Evolutionary conservation across 2,329 filamentous ascomycete species (phyloP), one percentile per base, ranked within the genome.

Genomic region (Amesomyces nigricolor): DNA sequence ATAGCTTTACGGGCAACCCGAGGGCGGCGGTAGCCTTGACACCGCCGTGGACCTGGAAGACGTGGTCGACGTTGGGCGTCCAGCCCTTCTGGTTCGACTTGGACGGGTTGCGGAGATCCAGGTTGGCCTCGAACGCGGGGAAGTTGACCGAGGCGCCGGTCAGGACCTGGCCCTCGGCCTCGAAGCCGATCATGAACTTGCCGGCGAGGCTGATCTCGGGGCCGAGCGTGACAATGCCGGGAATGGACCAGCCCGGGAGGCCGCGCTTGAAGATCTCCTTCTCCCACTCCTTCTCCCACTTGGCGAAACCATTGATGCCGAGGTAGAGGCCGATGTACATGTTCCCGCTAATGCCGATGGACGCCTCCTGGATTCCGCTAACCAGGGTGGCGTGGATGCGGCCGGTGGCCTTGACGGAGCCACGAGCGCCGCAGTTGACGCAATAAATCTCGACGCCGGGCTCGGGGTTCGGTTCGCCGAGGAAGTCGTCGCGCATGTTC

Each of bases 271-370:
- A 49, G 39, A 55, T 30, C 40, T 50, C 38, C 47, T 55, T 50
- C 39, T 48, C 40, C 30, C 38, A 48, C 29, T 39, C 39, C 30
- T 50, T 55, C 40, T 55, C 46, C 53, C 40, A 48, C 46, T 55
- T 38, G 39, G 53, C 53, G 39, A 55, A 55, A 40, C 14, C 53
- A 19, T 55, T 49, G 17, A 55, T 40, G 30, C 53, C 53, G 16
- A 50, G 17, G 32, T 55, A 50, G 39, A 55, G 40, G 40, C 46
- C 52, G 14, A 51, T 30, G 26, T 43, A 51, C 39, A 51, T 32
- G 44, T 46, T 35, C 6, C 44, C 44, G 29, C 19, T 49, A n/a
- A 54, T 17, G 26, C 51, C 51, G n/a, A 54, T 47, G 8, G 35
- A 42, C 8, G 42, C 51, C 30, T 54, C 44, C 37, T 47, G 40